Evolutionary conservation across 2,329 filamentous ascomycete species (phyloP).

Genomic region (Trichoderma semiorbis): DNA sequence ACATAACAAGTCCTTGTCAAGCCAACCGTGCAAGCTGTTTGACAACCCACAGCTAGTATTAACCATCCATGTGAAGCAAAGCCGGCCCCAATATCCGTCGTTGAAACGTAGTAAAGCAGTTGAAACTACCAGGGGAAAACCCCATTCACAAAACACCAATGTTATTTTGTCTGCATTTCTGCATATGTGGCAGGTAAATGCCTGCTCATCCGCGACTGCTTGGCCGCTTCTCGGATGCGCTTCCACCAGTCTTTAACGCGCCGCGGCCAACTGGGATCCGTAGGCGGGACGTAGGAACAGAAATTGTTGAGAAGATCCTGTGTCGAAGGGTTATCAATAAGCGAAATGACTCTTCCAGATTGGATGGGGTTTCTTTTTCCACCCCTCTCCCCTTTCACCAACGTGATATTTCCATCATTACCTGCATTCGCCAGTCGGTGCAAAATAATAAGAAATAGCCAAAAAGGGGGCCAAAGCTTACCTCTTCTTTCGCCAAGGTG

Average conservation of each 20-base stretch:
- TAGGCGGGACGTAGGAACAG: conserved; percentile 26
- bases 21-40: neutral
- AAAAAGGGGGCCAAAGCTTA: conserved; percentile 20
- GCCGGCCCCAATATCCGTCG: too few relatives aligned
- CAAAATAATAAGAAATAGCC: neutral
- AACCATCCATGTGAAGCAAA: neutral
- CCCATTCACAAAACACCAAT: neutral
- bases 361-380: neutral
- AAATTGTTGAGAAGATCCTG: conserved; percentile 34
- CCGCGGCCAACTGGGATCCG: conserved; percentile 30
- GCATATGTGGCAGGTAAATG: conserved; percentile 34
- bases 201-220: conserved; percentile 34
- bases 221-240: conserved; percentile 33
- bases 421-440: neutral
- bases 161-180: conserved; percentile 32
- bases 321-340: conserved; percentile 12
- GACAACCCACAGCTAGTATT: neutral
- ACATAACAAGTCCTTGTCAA: neutral
- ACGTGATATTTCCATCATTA: neutral
- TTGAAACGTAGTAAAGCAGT: neutral
- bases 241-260: conserved; percentile 36
- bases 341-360: neutral
- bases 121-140: neutral
- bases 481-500: conserved; percentile 36
- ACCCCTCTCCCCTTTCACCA: neutral